Base-by-base conservation (phyloP, 192 early-diverging fungal genomes). In the Coemansia nantahalensis region DNA sequence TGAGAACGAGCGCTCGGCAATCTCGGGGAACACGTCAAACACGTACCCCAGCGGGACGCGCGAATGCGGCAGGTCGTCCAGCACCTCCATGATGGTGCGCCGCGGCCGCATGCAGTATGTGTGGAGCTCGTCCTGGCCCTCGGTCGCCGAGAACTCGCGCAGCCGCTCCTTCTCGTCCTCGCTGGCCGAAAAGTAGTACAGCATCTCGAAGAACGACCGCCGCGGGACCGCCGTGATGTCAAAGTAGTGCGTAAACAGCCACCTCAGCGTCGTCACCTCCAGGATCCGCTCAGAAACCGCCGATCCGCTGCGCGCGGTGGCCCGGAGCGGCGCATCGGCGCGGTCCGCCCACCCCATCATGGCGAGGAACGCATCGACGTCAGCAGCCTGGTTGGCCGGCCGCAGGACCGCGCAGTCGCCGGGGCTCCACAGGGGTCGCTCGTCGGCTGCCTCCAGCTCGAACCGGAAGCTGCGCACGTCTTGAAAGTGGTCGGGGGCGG, bases 171-270 rank as follows among this genome's bases (percentile, higher is more conserved):
- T 80, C 39, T 95, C 92, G 45, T 80, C 50, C 11, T 63, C 60
- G 50, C 81, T 80, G 16, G 62, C 37, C 7, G 88, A 82, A 72
- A 98, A 98, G 55, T 85, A 90, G 16, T 81, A 54, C 14, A 95
- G 67, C 34, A 94, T 81, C 51, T 93, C 84, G 51, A 98, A 96
- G 78, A 98, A 96, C 28, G 90, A 93, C 35, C 92, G 74, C 17
- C 88, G 74, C 10, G 96, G 96, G 0, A 86, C 84, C 4, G 85
- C 86, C 57, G 83, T 91, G 16, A 95, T 82, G 68, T 96, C 93
- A 51, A 99, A 66, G 53, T 90, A 71, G 39, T 82, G 50, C 13
- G 80, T 77, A 46, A 92, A 80, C n/a, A 96, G 79, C 34, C 79
- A 76, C 3, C 92, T 83, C 38, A 96, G 64, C 4, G 92, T 93